Conservation (phyloP, 2,329 filamentous ascomycete species). For the Trichoderma atrobrunneum region DNA sequence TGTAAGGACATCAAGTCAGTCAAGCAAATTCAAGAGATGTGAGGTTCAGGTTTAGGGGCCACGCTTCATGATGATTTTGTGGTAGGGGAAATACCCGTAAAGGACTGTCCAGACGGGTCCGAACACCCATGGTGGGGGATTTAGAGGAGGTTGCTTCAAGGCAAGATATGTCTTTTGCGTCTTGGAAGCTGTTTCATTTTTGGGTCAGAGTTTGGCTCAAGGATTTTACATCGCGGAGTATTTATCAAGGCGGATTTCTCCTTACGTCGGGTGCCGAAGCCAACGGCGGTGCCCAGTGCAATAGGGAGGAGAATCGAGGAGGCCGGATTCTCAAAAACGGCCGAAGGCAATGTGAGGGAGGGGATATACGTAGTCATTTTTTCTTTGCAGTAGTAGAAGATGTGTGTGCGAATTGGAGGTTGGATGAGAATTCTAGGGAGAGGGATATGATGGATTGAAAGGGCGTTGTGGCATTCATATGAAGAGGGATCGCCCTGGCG, state of each 20-base stretch:
- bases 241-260: constrained; percentile 2
- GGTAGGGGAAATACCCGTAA: constrained; percentile 47
- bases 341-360: constrained; percentile 69
- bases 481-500: background rate
- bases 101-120: constrained; percentile 64
- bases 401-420: background rate
- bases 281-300: constrained; percentile 68
- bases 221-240: background rate
- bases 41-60: background rate
- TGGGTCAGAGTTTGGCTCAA: background rate
- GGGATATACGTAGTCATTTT: constrained; percentile 76
- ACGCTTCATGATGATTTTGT: background rate
- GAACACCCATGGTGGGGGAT: constrained; percentile 60
- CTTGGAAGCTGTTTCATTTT: constrained; percentile 44
- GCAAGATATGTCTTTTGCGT: constrained; percentile 61
- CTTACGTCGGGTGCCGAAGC: constrained; percentile 65
- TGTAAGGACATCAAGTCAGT: background rate
- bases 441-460: background rate
- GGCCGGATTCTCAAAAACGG: constrained; percentile 69
- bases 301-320: constrained; percentile 74
- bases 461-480: background rate
- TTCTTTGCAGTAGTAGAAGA: no score
- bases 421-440: background rate
- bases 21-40: background rate
- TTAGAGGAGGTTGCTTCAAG: constrained; percentile 65